Base-by-base conservation (phyloP, 768 basidiomycete genomes). In the Cyathus striatus region DNA sequence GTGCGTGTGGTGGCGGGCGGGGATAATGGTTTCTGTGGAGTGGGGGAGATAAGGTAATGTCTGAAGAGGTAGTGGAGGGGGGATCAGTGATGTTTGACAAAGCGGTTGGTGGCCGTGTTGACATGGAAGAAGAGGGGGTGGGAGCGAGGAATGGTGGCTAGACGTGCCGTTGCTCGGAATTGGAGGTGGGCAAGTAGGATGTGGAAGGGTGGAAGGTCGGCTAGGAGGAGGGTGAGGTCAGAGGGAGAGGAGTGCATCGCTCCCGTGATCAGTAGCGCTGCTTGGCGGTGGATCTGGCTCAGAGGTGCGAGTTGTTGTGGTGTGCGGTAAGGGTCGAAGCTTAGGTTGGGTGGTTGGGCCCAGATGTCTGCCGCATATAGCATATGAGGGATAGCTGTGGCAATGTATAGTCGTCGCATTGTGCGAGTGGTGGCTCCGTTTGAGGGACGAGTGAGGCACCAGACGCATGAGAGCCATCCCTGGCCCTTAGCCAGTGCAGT, bases 301-400 rank as follows among this genome's bases (percentile, higher is more conserved):
- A n/a, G n/a, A n/a, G n/a, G n/a, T n/a, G n/a, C n/a, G n/a, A n/a
- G n/a, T n/a, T n/a, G n/a, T n/a, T n/a, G n/a, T n/a, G n/a, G 3
- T n/a, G 18, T 13, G 23, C 3, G 25, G 16, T 13, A 13, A 17
- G n/a, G 23, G n/a, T 42, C 16, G 20, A 3, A 3, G 13, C 36
- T 5, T 3, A 14, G n/a, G 36, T 7, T 2, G 6, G 2, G 14
- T 30, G 17, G 17, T 25, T 18, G 9, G 23, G 32, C 25, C 47
- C 43, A 16, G 52, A 32, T 45, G n/a, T 63, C 57, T 1, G 49
- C 53, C 12, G 54, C 59, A 39, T 67, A 68, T 20, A 62, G 49
- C 48, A 66, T 62, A 20, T 53, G 56, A 0, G 63, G 62, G 4
- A 61, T 38, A 0, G 51, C 54, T 0, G 58, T 48, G 1, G 54